Evolutionary conservation across 768 basidiomycete genomes (phyloP), one percentile per base, ranked within the genome.

Genomic region (Phaeotremella skinneri): DNA sequence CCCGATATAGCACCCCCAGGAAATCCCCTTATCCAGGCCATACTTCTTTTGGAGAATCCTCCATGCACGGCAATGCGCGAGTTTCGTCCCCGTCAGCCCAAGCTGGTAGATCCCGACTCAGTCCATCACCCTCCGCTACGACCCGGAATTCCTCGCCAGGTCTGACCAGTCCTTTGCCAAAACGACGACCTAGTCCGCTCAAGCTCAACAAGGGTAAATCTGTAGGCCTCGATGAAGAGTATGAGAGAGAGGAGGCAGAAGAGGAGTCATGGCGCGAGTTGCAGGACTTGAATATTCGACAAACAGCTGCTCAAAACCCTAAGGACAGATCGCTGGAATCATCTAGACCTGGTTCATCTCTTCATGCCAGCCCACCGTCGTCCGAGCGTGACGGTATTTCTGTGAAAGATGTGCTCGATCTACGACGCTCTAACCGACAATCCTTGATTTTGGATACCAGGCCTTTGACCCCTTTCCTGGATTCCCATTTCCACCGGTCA

Each of bases 391-490:
- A 61, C 21, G 49, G 43, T 17, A 57, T 55, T 4, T 32, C 55
- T 27, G 31, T 67, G 0, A 23, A 52, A 7, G 61, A 60, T 9
- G 49, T 56, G 11, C 47, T 66, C 14, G 20, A 52, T 85, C 53
- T 79, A 80, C 52, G 72, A 74, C 83, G 82, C 2, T 88, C 90
- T 6, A 34, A 55, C 14, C 17, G 52, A 14, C 62, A 59, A 16
- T 5, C 49, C 7, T 79, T 92, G 23, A 78, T 94, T 58, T 82
- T 94, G 72, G 91, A 96, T 76, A 90, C 89, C 37, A 85, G 91
- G 3, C 85, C 88, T 2, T 81, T 85, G 20, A 80, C 83, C 0
- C 80, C 84, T 9, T 90, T 85, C 78, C 80, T 85, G 32, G 79
- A 84, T 2, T 82, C 81, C 56, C 89, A 85, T 74, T 76, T 96